Evolutionary conservation across 2,329 filamentous ascomycete species (phyloP), one percentile per base, ranked within the genome.

Genomic region (Remersonia thermophila): DNA sequence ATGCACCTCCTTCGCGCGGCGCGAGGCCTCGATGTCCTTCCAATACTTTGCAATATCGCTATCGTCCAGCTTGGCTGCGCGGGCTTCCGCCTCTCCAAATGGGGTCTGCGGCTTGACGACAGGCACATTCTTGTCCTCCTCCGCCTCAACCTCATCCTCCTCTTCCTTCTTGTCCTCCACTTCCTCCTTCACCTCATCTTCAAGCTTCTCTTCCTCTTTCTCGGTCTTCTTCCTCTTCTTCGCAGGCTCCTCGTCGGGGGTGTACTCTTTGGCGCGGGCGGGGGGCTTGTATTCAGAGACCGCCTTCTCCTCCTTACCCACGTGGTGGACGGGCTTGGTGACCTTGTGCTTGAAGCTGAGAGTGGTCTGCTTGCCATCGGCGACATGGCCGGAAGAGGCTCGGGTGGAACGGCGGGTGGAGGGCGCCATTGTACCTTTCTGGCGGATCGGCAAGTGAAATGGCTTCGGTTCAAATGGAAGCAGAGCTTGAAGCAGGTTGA

Each of bases 21-120:
- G 69, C 50, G 76, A 68, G 28, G 64, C 62, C 62, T 94, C 84
- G 46, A 89, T 74, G 9, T 58, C 58, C 46, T 65, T 65, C 86
- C 86, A 95, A 56, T 94, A 95, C 51, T 66, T 67, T 48, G 71
- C 71, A 44, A 96, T 77, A 49, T 84, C 76, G 32, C 69, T 62
- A 38, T 82, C 70, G 7, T 71, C 72, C 29, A 93, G 60, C 46
- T 73, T 70, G 44, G 73, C 65, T 1, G 85, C 86, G 41, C 59
- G 61, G 16, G 66, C 47, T 48, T 82, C 69, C 47, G 65, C 51
- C 2, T 49, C 49, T 17, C 41, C 50, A 39, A 3, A 46, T 1
- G 27, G 16, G 15, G 12, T 25, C 12, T 17, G 3, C 15, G 15
- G 13, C 27, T 14, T 31, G 35, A 13, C 13, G n/a, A n/a, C n/a